These are phyloP conservation scores for Cystobasidiaceae sp. DNA, from an alignment of 1,284 basidiomycete genomes.

Conservation along the genomic window DNA sequence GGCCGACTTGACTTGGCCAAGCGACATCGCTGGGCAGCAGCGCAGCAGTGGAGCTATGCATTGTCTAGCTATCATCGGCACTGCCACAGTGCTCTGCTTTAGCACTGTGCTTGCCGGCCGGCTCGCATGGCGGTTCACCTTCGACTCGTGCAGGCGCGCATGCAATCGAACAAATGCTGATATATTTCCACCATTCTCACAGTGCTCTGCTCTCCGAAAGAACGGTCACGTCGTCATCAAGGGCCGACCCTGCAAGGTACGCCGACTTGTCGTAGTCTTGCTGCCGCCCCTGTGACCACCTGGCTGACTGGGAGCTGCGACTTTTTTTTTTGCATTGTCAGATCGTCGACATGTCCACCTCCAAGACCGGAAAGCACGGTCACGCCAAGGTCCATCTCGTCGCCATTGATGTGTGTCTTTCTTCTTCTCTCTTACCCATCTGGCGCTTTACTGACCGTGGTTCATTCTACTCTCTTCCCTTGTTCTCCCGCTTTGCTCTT, in stretches of 20 bases:
- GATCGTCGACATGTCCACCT: slow-evolving; percentile 98
- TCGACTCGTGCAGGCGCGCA: neutral
- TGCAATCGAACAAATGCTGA: neutral
- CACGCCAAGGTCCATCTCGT: slow-evolving; percentile 99
- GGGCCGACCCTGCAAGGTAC: slow-evolving; percentile 85
- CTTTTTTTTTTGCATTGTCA: too few species aligned
- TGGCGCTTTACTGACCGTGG: too few species aligned
- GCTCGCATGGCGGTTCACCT: neutral
- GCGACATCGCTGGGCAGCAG: too few species aligned
- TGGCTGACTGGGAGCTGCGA: neutral
- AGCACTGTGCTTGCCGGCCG: too few species aligned
- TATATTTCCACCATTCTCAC: slow-evolving; percentile 47
- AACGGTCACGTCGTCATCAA: slow-evolving; percentile 97
- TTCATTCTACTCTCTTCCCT: neutral
- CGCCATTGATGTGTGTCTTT: slow-evolving; percentile 77
- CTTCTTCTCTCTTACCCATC: neutral
- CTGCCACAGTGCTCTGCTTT: too few species aligned
- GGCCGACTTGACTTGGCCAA: too few species aligned
- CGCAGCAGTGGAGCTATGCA: too few species aligned
- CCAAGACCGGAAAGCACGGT: slow-evolving; percentile 95
- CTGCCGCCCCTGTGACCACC: neutral
- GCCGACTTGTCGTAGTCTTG: slow-evolving; percentile 11
- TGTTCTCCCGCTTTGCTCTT: neutral
- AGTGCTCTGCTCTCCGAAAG: slow-evolving; percentile 93
- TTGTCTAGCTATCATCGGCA: too few species aligned